These are phyloP conservation scores for Aspergillus fischeri DNA, from an alignment of 2,329 filamentous ascomycete genomes.

Conservation along the genomic window DNA sequence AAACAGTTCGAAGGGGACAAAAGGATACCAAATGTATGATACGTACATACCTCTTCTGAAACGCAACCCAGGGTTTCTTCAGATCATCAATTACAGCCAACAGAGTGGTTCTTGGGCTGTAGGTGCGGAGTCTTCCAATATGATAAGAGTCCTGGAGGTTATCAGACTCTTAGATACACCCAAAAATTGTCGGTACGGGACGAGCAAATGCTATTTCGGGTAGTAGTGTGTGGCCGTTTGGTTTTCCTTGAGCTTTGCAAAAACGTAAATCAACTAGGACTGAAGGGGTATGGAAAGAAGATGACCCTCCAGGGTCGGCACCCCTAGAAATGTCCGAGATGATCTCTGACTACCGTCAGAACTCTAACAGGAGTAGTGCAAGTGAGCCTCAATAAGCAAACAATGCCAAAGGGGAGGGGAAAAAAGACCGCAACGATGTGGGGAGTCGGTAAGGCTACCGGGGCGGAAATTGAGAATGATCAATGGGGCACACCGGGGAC, in stretches of 20 bases:
- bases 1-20: background rate
- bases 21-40: background rate
- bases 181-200: background rate
- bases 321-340: background rate
- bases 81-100: background rate
- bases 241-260: background rate
- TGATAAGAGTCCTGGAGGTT: background rate
- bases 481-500: constrained; percentile 4
- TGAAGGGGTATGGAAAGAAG: background rate
- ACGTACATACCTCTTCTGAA: background rate
- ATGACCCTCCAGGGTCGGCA: background rate
- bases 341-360: background rate
- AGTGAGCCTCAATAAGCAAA: background rate
- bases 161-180: background rate
- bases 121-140: background rate
- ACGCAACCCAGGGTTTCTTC: background rate
- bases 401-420: background rate
- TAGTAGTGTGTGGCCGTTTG: background rate
- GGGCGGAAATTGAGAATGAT: constrained; percentile 9
- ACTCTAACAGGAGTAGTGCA: background rate
- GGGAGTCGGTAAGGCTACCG: constrained; percentile 11
- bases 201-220: background rate
- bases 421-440: background rate
- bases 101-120: background rate
- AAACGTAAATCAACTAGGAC: background rate